Percentiles rank a stretch among this genome's conserved stretches.
phyloP scores from a whole-genome alignment of 2,329 filamentous ascomycete species.

The Aspergillus felis region DNA sequence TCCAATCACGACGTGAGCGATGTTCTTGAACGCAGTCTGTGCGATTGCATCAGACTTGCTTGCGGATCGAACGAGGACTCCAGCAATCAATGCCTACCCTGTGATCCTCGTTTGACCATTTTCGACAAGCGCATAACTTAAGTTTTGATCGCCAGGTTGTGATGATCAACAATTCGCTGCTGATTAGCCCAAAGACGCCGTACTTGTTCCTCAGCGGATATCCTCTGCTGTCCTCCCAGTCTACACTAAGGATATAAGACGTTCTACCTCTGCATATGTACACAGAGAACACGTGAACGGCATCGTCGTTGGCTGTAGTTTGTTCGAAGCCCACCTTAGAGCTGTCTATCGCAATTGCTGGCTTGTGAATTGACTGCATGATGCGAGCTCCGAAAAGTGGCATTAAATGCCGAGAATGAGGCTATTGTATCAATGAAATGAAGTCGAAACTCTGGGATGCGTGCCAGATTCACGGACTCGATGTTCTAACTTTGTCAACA shows the following conservation, averaged over 20 bases:
- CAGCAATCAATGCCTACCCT: neutral
- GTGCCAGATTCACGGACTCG: too few relatives aligned
- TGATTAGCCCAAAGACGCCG: neutral
- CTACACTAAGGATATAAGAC: neutral
- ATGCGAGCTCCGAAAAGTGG: too few relatives aligned
- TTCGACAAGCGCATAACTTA: neutral
- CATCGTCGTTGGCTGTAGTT: neutral
- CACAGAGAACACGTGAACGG: neutral
- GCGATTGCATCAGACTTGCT: slow-evolving; percentile 3
- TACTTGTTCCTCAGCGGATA: neutral
- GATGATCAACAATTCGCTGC: neutral
- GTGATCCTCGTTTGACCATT: slow-evolving; percentile 1
- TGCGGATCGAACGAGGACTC: slow-evolving; percentile 12
- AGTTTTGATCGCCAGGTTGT: neutral
- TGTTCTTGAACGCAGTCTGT: slow-evolving; percentile 10
- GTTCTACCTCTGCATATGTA: neutral
- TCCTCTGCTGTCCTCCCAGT: neutral
- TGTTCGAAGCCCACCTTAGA: neutral
- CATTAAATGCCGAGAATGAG: too few relatives aligned
- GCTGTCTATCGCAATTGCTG: neutral
- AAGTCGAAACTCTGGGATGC: too few relatives aligned
- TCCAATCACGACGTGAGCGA: slow-evolving; percentile 15
- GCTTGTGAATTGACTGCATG: too few relatives aligned
- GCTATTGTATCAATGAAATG: too few relatives aligned
- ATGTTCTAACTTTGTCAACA: too few relatives aligned